Conservation (phyloP, 2,329 filamentous ascomycete genomes). For the Trichoderma koningiopsis region DNA sequence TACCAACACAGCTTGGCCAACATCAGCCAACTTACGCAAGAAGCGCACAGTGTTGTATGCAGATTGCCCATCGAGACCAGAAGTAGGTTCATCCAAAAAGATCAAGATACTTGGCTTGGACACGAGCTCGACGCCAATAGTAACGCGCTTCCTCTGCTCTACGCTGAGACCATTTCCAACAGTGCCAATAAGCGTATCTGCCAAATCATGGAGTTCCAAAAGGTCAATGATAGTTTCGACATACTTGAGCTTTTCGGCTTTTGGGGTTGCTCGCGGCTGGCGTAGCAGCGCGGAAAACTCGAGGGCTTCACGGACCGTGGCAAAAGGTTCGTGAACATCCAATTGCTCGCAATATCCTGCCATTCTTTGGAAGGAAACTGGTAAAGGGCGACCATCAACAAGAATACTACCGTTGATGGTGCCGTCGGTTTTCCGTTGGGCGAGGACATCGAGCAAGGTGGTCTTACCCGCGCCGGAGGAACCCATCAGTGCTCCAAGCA, state of each 20-base stretch:
- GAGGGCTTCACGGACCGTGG: conserved; percentile 68
- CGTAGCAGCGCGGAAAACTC: conserved; percentile 68
- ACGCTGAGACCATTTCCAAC: conserved; percentile 56
- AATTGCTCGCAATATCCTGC: conserved; percentile 82
- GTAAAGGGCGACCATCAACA: conserved; percentile 71
- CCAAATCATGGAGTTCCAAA: conserved; percentile 51
- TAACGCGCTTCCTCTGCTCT: conserved; percentile 58
- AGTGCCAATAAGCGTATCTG: conserved; percentile 51
- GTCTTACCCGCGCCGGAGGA: conserved; percentile 84
- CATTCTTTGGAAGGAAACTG: conserved; percentile 75
- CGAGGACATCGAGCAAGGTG: conserved; percentile 79
- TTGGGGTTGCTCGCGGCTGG: conserved; percentile 65
- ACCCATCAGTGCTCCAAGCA: conserved; percentile 78
- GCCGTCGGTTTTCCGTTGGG: conserved; percentile 77
- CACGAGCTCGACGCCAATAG: conserved; percentile 63
- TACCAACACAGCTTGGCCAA: conserved; percentile 67
- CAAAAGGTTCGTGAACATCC: conserved; percentile 72
- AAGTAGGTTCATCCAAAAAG: conserved; percentile 65
- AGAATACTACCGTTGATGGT: conserved; percentile 74
- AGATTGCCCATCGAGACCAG: conserved; percentile 68
- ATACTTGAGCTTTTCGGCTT: conserved; percentile 71
- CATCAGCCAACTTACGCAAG: conserved; percentile 66
- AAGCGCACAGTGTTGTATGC: conserved; percentile 68
- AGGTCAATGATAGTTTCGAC: conserved; percentile 77
- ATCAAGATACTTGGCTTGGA: conserved; percentile 62